Percentiles rank a stretch among this genome's conserved stretches.
Evolutionary conservation across 2,329 filamentous ascomycete genomes (phyloP).

Genomic region (Trichothecium roseum): DNA sequence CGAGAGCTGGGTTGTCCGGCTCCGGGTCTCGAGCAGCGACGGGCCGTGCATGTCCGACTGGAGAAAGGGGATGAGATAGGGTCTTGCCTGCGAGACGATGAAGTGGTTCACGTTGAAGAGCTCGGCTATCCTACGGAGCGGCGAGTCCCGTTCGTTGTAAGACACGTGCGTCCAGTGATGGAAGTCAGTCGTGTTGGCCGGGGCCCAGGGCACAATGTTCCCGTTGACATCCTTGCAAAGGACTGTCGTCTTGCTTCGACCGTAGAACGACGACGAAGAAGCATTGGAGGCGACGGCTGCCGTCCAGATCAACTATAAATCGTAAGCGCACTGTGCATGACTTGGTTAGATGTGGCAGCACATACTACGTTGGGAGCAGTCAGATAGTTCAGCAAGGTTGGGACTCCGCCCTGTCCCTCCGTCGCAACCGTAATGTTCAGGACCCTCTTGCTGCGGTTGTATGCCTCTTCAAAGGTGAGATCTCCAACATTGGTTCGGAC

Average conservation of each 20-base stretch:
- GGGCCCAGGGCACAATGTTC: conserved; percentile 63
- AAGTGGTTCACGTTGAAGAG: conserved; percentile 94
- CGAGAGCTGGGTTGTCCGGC: conserved; percentile 45
- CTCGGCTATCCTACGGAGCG: conserved; percentile 63
- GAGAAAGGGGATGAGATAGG: conserved; percentile 80
- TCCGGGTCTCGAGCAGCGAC: conserved; percentile 47
- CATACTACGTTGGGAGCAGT: conserved; percentile 86
- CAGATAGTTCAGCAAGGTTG: conserved; percentile 81
- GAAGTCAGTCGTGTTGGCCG: conserved; percentile 50
- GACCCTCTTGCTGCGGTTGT: conserved; percentile 71
- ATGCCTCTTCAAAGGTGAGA: conserved; percentile 88
- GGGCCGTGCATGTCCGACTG: conserved; percentile 72
- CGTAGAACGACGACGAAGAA: conserved; percentile 53
- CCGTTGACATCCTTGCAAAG: conserved; percentile 71
- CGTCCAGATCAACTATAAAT: conserved; percentile 61
- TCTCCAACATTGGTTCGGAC: conserved; percentile 80
- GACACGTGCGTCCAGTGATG: conserved; percentile 57
- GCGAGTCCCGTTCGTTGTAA: conserved; percentile 54
- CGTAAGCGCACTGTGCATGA: conserved; percentile 6
- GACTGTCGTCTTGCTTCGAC: conserved; percentile 51
- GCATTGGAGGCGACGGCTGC: conserved; percentile 69
- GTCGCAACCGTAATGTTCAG: conserved; percentile 88
- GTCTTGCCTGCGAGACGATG: conserved; percentile 83
- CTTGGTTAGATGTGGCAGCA: conserved; percentile 12
- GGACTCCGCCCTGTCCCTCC: conserved; percentile 62